Base-by-base conservation (phyloP, 176 grass and related monocot species). In the Carex scoparia region DNA sequence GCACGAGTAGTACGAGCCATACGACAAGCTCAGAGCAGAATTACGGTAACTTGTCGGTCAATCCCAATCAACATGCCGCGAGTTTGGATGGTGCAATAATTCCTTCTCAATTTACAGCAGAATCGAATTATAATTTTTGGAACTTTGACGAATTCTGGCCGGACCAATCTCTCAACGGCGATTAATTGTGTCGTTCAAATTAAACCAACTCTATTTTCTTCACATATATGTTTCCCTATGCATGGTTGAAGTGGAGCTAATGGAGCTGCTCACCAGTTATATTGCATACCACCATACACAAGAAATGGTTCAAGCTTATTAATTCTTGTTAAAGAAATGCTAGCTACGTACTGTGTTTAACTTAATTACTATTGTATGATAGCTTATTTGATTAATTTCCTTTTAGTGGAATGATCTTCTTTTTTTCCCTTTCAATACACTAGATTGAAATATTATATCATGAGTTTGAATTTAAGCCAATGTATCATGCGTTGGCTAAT, bases 91-190 rank as follows among this genome's bases (percentile, higher is more conserved):
- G 46, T 66, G 48, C 28, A 61, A 28, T 10, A 3, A 42, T 66
- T 33, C 58, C 61, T 55, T 69, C 81, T 31, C 81, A 83, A 31
- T 83, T 83, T 69, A 68, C 81, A 7, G 40, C 61, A 53, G 81
- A 83, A 65, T 83, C 81, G 10, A 66, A 66, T 30, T 63, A 83
- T 54, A 83, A 69, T 69, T 83, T 83, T 68, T 83, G 81, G 81
- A 83, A 83, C 64, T 63, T 83, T 9, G 81, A 83, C 10, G 81
- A 66, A 18, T 83, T 83, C 81, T 83, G 81, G 81, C 48, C 63
- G 2, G 61, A 83, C 19, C 81, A 83, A 69, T 54, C 62, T 6
- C 69, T 83, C 23, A 83, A 83, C 3, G 81, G 81, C 18, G 81
- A 83, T 83, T 83, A 81, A 81, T 19, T 28, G 28, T 61, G 27